Evolutionary conservation across 2,329 filamentous ascomycete species (phyloP).

Genomic region (Sporothrix euskadiensis): DNA sequence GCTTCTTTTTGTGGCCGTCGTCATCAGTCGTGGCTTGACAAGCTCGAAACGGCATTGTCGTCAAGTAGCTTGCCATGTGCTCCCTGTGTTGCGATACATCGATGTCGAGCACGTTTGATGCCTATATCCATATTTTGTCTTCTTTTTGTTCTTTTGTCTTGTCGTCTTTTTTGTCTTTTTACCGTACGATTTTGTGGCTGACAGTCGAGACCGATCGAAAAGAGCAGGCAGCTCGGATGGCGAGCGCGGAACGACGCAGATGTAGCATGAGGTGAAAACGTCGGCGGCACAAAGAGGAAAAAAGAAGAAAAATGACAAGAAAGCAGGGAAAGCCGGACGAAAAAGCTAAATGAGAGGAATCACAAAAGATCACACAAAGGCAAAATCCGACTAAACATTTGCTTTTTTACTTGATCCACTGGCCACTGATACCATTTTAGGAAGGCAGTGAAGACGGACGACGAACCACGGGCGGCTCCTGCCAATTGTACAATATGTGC

Average conservation of each 20-base stretch:
- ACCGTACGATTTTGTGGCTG: neutral
- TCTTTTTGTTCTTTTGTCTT: neutral
- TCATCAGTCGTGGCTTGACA: neutral
- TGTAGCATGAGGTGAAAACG: neutral
- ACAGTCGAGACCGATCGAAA: constrained; percentile 8
- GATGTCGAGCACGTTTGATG: neutral
- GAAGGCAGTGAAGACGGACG: constrained; percentile 10
- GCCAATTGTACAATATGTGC: neutral
- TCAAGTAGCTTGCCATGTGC: neutral
- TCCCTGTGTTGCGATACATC: neutral
- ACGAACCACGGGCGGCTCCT: neutral
- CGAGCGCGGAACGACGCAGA: constrained; percentile 3
- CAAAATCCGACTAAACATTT: neutral
- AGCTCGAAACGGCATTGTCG: neutral
- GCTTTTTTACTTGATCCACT: neutral
- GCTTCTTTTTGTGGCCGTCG: neutral
- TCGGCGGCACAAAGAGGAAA: neutral
- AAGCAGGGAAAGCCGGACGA: neutral
- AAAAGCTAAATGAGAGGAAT: neutral
- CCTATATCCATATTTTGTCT: neutral
- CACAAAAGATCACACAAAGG: neutral
- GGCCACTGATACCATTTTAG: constrained; percentile 10
- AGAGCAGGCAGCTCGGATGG: neutral
- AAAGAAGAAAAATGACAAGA: neutral
- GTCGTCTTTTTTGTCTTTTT: neutral